These are phyloP conservation scores for Trametes punicea DNA, from an alignment of 768 basidiomycete genomes.

Conservation along the genomic window DNA sequence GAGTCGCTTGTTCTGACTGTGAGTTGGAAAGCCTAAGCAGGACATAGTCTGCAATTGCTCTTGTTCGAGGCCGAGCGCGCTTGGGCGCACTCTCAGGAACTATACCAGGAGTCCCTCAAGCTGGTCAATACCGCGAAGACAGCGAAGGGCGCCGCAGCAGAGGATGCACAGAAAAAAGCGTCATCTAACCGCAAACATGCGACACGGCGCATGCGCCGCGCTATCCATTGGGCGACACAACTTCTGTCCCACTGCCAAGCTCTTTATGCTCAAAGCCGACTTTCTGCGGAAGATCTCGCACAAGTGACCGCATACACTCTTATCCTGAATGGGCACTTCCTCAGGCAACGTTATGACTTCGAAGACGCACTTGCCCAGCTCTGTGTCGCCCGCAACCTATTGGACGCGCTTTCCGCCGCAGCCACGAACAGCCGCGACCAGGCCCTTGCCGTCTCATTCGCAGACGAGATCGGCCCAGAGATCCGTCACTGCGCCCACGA, in stretches of 20 bases:
- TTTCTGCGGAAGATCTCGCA: slow-evolving; percentile 56
- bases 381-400: slow-evolving; percentile 68
- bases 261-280: slow-evolving; percentile 48
- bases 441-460: slow-evolving; percentile 78
- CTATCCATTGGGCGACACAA: slow-evolving; percentile 75
- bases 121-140: slow-evolving; percentile 39
- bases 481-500: slow-evolving; percentile 92
- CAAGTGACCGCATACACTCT: slow-evolving; percentile 79
- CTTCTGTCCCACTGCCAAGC: slow-evolving; percentile 71
- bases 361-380: slow-evolving; percentile 74
- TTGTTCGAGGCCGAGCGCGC: slow-evolving; percentile 91
- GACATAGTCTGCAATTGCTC: slow-evolving; percentile 68
- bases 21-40: not conserved
- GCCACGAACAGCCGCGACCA: slow-evolving; percentile 80
- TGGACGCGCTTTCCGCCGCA: slow-evolving; percentile 60
- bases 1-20: slow-evolving; percentile 28
- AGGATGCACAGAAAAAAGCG: slow-evolving; percentile 37
- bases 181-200: slow-evolving; percentile 66
- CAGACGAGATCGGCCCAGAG: slow-evolving; percentile 87
- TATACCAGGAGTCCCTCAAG: slow-evolving; percentile 49
- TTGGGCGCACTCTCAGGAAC: slow-evolving; percentile 86
- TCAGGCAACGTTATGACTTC: slow-evolving; percentile 73
- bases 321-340: slow-evolving; percentile 77
- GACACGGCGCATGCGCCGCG: slow-evolving; percentile 77
- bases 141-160: slow-evolving; percentile 17